Base-by-base conservation (phyloP, 805 yeast species). In the Sugiyamaella smithiae region DNA sequence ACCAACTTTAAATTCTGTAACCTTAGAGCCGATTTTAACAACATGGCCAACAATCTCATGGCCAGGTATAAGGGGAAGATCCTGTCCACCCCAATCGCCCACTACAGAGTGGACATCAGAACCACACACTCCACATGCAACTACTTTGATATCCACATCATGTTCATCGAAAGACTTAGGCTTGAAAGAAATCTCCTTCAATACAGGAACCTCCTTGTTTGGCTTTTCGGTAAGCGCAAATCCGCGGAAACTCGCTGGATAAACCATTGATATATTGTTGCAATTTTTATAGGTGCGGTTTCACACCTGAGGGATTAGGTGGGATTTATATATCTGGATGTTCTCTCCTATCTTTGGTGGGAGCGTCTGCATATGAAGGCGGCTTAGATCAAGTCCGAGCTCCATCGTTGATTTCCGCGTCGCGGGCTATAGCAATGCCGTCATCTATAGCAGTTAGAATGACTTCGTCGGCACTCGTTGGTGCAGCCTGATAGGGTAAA, bases 181-280 rank as follows among this genome's bases (percentile, higher is more conserved):
- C 53, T 68, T 67, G 60, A 65, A 80, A 5, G 73, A 62, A 43
- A 75, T 73, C 54, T 73, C 69, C 59, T 74, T 77, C 52, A 84
- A 84, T 54, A 75, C 65, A 59, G 70, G 66, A 84, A 84, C 81
- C 54, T 77, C 76, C 32, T 70, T 67, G 44, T 75, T 66, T 43
- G 73, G 72, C 37, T 67, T 61, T 47, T 75, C 77, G 32, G 81
- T 82, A 60, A 76, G 80, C 4, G 46, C 46, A 35, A 25, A 43
- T 45, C 87, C 88, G 64, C 79, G 71, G 60, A 83, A 81, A 51
- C 75, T 75, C 49, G 74, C 75, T 49, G 85, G 85, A 54, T 76
- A 76, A 49, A 48, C 62, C 64, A 60, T 59, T n/a, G n/a, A n/a
- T n/a, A n/a, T n/a, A n/a, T n/a, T n/a, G n/a, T n/a, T n/a, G n/a